Percentiles rank a stretch among this genome's conserved stretches.
phyloP scores from a whole-genome alignment of 2,329 filamentous ascomycete species.

The Penicillium digitatum region DNA sequence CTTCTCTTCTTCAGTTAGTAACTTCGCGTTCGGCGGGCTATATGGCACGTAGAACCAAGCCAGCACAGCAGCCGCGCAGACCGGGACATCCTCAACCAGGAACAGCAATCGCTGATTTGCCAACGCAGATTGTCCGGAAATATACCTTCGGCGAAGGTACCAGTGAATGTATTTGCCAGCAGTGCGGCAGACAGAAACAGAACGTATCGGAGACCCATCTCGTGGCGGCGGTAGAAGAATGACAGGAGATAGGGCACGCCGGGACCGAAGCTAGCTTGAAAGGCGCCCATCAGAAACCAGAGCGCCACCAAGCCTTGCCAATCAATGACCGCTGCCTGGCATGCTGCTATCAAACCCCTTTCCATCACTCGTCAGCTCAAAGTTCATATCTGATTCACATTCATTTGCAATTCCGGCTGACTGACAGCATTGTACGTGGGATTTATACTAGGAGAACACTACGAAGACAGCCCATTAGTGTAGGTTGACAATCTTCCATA shows the following conservation, averaged over 20 bases:
- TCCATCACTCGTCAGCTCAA: slow-evolving; percentile 1
- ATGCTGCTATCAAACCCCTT: slow-evolving; percentile 48
- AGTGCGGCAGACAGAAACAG: slow-evolving; percentile 57
- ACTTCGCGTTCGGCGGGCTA: slow-evolving; percentile 50
- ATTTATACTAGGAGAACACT: slow-evolving; percentile 41
- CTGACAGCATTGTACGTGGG: slow-evolving; percentile 16
- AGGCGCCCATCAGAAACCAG: slow-evolving; percentile 47
- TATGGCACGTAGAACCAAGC: slow-evolving; percentile 56
- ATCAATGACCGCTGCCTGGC: slow-evolving; percentile 44
- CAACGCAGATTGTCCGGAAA: slow-evolving; percentile 54
- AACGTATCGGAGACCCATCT: slow-evolving; percentile 54
- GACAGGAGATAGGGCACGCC: slow-evolving; percentile 51
- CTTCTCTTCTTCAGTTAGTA: slow-evolving; percentile 57
- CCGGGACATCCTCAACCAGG: slow-evolving; percentile 62
- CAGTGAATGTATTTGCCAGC: slow-evolving; percentile 75
- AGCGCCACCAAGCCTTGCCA: slow-evolving; percentile 50
- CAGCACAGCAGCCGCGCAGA: slow-evolving; percentile 51
- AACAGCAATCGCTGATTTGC: slow-evolving; percentile 64
- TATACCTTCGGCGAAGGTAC: slow-evolving; percentile 62
- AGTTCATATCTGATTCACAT: slow-evolving; percentile 5
- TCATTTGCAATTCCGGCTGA: slow-evolving; percentile 11
- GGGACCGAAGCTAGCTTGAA: slow-evolving; percentile 47
- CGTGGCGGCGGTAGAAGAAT: slow-evolving; percentile 58
- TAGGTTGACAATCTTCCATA: slow-evolving; percentile 45
- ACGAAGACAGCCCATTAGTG: slow-evolving; percentile 44